A percentile compares a stretch with the other conserved stretches of the same genome.
Conservation (phyloP, 495 filamentous ascomycete species). For the Penicillium canariense region DNA sequence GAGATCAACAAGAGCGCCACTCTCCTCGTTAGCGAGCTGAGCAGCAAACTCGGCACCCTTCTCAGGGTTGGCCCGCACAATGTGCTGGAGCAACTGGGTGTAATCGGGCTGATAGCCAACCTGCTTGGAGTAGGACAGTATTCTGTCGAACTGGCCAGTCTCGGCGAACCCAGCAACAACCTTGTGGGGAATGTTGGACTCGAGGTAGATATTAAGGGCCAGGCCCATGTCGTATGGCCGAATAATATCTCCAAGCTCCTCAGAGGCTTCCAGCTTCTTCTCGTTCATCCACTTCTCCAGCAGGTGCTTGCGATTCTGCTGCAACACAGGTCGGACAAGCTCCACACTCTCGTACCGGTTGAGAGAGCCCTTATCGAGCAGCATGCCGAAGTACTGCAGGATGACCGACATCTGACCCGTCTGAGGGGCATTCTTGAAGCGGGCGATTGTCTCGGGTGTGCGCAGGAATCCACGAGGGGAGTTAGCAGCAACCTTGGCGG, state of each 20-base stretch:
- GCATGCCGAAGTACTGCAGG: constrained; percentile 95
- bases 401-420: constrained; percentile 82
- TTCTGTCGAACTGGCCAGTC: constrained; percentile 93
- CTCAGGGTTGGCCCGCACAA: constrained; percentile 87
- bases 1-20: constrained; percentile 82
- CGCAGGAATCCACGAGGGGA: constrained; percentile 94
- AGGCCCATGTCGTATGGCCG: constrained; percentile 83
- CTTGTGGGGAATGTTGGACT: constrained; percentile 84
- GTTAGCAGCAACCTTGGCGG: constrained; percentile 93
- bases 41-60: constrained; percentile 94
- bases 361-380: constrained; percentile 89
- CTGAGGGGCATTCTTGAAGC: constrained; percentile 81
- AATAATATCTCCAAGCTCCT: constrained; percentile 92
- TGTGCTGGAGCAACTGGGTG: constrained; percentile 83
- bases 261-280: constrained; percentile 91
- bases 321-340: constrained; percentile 85
- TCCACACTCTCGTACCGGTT: constrained; percentile 94
- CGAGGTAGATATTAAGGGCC: constrained; percentile 80
- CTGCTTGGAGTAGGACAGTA: constrained; percentile 83
- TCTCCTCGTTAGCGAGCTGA: constrained; percentile 78
- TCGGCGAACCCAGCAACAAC: constrained; percentile 93
- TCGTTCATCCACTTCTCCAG: constrained; percentile 97
- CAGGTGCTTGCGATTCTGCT: constrained; percentile 90
- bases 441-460: constrained; percentile 88
- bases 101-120: constrained; percentile 89